Base-by-base conservation (phyloP, 805 yeast species). In the Cyberlindnera mrakii region DNA sequence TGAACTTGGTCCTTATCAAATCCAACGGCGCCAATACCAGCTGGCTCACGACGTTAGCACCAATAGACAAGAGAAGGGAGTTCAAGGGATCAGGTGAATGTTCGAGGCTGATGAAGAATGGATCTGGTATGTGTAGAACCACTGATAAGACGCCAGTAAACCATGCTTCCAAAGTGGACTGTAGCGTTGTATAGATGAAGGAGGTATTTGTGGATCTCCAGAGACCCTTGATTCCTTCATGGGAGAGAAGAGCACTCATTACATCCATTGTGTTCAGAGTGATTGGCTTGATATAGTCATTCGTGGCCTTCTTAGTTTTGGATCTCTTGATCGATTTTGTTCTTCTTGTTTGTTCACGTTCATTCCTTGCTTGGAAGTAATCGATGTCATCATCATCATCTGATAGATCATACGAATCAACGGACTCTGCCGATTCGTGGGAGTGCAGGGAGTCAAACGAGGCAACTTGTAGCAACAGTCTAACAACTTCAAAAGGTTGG, bases 401-500 rank as follows among this genome's bases (percentile, higher is more conserved):
- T 30, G 67, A 71, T n/a, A 62, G 65, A 19, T 61, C 63, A 14
- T 50, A 52, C 16, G 50, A 55, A 25, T 50, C 16, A 10, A 14
- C 30, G 11, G 33, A 8, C 13, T 37, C 8, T 42, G 43, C 9
- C 38, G 50, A 23, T 36, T 40, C 13, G 65, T 62, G 18, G 59
- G 58, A 57, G 83, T 81, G 29, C 27, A 23, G 11, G 11, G 27
- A 23, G 27, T 23, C 27, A 23, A 23, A 23, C 8, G 27, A 23
- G 27, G 27, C 95, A 13, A 86, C 83, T 62, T 93, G 98, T 44
- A 89, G 64, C 23, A 90, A 68, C 50, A 87, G 70, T 43, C 91
- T 72, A 5, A 85, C 77, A 15, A 86, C 83, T 53, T 91, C 97
- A 62, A 90, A 82, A 2, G 99, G 98, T 63, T 93, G 97, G 16